phyloP scores from a whole-genome alignment of 2,329 filamentous ascomycete species.

The Paecilomyces sp. region DNA sequence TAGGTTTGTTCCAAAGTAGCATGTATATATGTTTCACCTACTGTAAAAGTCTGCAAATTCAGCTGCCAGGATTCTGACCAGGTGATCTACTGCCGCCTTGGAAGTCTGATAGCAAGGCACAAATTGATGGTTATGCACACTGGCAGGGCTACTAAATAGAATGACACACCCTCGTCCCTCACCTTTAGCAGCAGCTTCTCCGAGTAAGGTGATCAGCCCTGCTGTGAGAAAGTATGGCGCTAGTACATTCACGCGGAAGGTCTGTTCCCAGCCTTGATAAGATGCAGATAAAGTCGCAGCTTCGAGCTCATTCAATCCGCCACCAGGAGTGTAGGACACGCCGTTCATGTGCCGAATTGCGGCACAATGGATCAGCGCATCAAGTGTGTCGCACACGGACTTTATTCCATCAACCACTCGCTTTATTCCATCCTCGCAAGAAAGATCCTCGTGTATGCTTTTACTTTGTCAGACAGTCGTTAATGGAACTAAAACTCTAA shows the following conservation, averaged over 20 bases:
- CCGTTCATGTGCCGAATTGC: conserved; percentile 8
- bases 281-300: conserved; percentile 7
- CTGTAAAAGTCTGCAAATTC: conserved; percentile 3
- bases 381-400: conserved; percentile 1
- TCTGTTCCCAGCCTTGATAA: conserved; percentile 9
- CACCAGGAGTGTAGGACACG: conserved; percentile 7
- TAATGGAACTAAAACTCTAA: neutral
- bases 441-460: conserved; percentile 8
- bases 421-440: conserved; percentile 7
- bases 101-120: conserved; percentile 10
- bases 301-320: conserved; percentile 4
- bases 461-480: neutral
- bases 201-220: conserved; percentile 10
- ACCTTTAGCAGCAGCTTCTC: conserved; percentile 9
- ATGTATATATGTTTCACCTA: neutral
- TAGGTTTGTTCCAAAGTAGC: neutral
- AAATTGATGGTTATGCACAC: conserved; percentile 12
- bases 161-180: conserved; percentile 13
- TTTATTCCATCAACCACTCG: conserved; percentile 4
- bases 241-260: conserved; percentile 8
- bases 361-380: conserved; percentile 7
- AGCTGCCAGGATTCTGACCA: conserved; percentile 2
- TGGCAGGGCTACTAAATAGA: conserved; percentile 13
- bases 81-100: conserved; percentile 4
- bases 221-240: conserved; percentile 12